Evolutionary conservation across 148 eudicot species (phyloP).

Genomic region (Tetragonia tetragonoides): DNA sequence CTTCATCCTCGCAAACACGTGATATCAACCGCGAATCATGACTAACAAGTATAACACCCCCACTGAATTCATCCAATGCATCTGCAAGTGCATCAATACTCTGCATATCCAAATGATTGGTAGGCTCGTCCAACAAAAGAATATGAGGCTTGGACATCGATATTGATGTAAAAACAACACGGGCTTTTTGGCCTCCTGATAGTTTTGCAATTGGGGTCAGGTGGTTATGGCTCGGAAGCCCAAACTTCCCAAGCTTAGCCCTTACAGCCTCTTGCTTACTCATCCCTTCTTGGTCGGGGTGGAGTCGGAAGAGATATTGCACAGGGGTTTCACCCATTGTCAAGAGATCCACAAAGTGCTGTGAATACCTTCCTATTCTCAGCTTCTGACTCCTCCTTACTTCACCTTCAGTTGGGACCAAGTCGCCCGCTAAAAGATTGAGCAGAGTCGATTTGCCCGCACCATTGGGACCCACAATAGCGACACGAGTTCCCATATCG

Average conservation of each 20-base stretch:
- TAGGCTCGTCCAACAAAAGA: constrained; percentile 56
- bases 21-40: constrained; percentile 68
- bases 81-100: constrained; percentile 75
- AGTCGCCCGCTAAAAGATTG: constrained; percentile 68
- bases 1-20: constrained; percentile 62
- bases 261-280: constrained; percentile 76
- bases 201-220: constrained; percentile 61
- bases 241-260: constrained; percentile 74
- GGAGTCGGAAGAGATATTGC: constrained; percentile 64
- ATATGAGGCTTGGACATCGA: constrained; percentile 76
- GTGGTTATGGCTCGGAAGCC: constrained; percentile 71
- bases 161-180: constrained; percentile 74
- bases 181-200: constrained; percentile 67
- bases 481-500: constrained; percentile 78
- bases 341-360: constrained; percentile 62
- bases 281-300: constrained; percentile 72
- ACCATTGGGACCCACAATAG: constrained; percentile 72
- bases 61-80: constrained; percentile 63
- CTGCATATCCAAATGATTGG: constrained; percentile 77
- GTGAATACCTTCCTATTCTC: constrained; percentile 69
- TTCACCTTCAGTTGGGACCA: constrained; percentile 57
- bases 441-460: constrained; percentile 71
- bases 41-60: constrained; percentile 69
- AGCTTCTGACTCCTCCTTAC: constrained; percentile 65
- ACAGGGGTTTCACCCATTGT: constrained; percentile 70